These are phyloP conservation scores for Penicillium sp. DNA, from an alignment of 2,329 filamentous ascomycete species.

Conservation along the genomic window DNA sequence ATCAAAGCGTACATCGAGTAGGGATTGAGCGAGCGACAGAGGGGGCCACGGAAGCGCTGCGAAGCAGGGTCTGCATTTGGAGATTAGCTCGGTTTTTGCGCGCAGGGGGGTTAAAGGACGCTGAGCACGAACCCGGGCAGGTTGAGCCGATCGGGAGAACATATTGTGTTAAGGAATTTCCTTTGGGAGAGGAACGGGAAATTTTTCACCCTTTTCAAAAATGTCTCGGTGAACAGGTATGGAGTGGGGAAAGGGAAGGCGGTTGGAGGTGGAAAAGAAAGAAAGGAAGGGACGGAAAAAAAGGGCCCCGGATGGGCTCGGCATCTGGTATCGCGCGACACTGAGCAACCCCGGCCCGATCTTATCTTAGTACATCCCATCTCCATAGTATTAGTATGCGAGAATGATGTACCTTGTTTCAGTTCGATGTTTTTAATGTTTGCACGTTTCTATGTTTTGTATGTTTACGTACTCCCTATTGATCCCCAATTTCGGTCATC, in stretches of 20 bases:
- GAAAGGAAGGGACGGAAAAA: slow-evolving; percentile 29
- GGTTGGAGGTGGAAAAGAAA: slow-evolving; percentile 13
- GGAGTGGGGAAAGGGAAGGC: slow-evolving; percentile 6
- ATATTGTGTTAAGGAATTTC: slow-evolving; percentile 30
- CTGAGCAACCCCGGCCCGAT: slow-evolving; percentile 21
- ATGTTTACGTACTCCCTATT: not conserved
- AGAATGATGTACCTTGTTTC: not conserved
- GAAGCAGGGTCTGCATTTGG: slow-evolving; percentile 55
- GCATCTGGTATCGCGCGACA: slow-evolving; percentile 21
- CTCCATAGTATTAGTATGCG: not conserved
- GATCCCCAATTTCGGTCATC: not conserved
- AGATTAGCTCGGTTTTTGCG: slow-evolving; percentile 34
- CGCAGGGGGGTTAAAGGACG: slow-evolving; percentile 24
- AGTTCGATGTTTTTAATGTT: too few relatives aligned
- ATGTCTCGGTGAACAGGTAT: slow-evolving; percentile 8
- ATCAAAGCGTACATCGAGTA: slow-evolving; percentile 51
- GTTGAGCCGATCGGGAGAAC: slow-evolving; percentile 44
- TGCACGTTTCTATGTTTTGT: too few relatives aligned
- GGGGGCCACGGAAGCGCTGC: slow-evolving; percentile 51
- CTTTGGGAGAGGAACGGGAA: slow-evolving; percentile 12
- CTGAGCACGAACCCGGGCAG: slow-evolving; percentile 41
- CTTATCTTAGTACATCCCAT: slow-evolving; percentile 17
- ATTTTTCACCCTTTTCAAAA: not conserved
- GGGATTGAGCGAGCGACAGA: slow-evolving; percentile 52
- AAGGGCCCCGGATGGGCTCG: slow-evolving; percentile 35